phyloP scores from a whole-genome alignment of 2,329 filamentous ascomycete species.

The Aspergillus pseudoviridinutans region DNA sequence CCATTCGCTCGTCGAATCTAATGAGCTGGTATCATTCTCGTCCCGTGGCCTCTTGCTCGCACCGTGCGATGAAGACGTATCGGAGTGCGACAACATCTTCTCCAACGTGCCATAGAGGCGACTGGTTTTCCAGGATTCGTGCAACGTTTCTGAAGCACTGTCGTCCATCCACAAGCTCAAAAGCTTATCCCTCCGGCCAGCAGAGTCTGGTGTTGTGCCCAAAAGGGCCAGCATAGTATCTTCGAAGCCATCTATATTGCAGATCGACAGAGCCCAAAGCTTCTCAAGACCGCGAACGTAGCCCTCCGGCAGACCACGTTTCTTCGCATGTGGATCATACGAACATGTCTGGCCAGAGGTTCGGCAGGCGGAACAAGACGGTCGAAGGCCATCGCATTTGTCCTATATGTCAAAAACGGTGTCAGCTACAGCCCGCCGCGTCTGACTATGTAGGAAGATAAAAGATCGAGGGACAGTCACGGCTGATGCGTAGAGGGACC shows the following conservation, averaged over 20 bases:
- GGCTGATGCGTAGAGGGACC: not conserved
- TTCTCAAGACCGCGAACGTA: slow-evolving; percentile 47
- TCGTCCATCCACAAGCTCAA: slow-evolving; percentile 40
- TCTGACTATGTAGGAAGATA: not conserved
- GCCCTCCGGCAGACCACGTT: slow-evolving; percentile 44
- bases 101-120: slow-evolving; percentile 38
- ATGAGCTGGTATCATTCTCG: slow-evolving; percentile 19
- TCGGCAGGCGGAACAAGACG: slow-evolving; percentile 41
- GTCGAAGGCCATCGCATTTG: slow-evolving; percentile 44
- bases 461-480: not conserved
- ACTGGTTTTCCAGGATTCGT: slow-evolving; percentile 44
- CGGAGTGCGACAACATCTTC: slow-evolving; percentile 36
- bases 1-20: slow-evolving; percentile 21
- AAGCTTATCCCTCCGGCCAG: slow-evolving; percentile 29
- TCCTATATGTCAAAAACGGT: slow-evolving; percentile 20
- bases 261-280: slow-evolving; percentile 42
- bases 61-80: slow-evolving; percentile 16
- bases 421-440: not conserved
- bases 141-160: slow-evolving; percentile 38
- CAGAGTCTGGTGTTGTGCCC: slow-evolving; percentile 31
- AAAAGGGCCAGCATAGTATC: slow-evolving; percentile 38
- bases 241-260: slow-evolving; percentile 44
- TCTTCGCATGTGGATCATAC: slow-evolving; percentile 44
- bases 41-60: slow-evolving; percentile 35
- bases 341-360: slow-evolving; percentile 38